Percentiles rank a stretch among this genome's conserved stretches.
Evolutionary conservation across 805 yeast genomes (phyloP).

Genomic region (Nakazawaea ambrosiae): DNA sequence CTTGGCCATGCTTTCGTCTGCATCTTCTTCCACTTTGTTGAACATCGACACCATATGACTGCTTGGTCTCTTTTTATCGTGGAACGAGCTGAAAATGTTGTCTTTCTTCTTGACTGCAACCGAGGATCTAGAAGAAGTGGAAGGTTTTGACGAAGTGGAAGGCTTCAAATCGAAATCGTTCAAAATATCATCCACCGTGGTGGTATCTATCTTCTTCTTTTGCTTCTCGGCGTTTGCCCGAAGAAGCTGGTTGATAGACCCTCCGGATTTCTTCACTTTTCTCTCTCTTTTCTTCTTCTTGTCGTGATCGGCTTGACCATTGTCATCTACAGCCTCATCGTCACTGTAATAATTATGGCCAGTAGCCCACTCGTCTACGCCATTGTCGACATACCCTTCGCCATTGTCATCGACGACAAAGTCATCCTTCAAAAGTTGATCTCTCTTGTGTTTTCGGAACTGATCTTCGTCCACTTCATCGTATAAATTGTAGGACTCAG

Average conservation of each 20-base stretch:
- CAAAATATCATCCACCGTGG: conserved; percentile 61
- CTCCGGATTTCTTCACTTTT: conserved; percentile 21
- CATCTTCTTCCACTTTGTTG: conserved; percentile 11
- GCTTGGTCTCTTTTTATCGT: conserved; percentile 9
- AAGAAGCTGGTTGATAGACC: conserved; percentile 7
- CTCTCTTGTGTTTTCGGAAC: conserved; percentile 69
- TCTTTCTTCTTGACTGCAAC: conserved; percentile 17
- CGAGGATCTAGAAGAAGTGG: conserved; percentile 15
- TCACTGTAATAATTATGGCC: conserved; percentile 43
- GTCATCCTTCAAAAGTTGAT: conserved; percentile 80
- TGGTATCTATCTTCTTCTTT: conserved; percentile 36
- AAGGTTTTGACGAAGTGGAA: conserved; percentile 13
- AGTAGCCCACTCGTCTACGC: conserved; percentile 83
- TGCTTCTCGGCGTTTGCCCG: conserved; percentile 14
- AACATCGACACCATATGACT: conserved; percentile 13
- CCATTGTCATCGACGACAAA: conserved; percentile 94
- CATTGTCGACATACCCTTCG: conserved; percentile 89
- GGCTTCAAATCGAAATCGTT: conserved; percentile 40
- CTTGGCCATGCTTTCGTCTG: conserved; percentile 15
- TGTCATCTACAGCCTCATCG: conserved; percentile 40
- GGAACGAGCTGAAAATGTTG: conserved; percentile 26
- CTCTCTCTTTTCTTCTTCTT: conserved; percentile 21
- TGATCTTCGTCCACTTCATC: conserved; percentile 84
- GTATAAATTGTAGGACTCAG: conserved; percentile 56
- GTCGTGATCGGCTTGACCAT: conserved; percentile 18